Evolutionary conservation across 2,329 filamentous ascomycete genomes (phyloP).

Genomic region (Pseudopyrenochaeta lycopersici): DNA sequence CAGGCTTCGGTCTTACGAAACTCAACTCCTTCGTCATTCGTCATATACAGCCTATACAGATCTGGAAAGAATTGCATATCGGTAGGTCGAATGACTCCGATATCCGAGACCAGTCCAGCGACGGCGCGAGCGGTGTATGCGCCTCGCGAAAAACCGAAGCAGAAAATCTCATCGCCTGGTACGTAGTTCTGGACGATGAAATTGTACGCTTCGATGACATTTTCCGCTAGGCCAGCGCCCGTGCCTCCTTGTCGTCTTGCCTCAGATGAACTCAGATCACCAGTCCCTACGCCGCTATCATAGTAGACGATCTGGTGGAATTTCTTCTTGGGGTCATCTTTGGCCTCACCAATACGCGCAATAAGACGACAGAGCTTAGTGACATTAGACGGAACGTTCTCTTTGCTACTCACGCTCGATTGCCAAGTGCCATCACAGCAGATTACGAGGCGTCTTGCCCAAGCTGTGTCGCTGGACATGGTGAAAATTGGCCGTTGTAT

Average conservation of each 20-base stretch:
- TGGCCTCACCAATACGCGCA: constrained; percentile 36
- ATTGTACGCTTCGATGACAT: constrained; percentile 60
- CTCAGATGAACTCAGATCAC: constrained; percentile 37
- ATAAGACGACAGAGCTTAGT: constrained; percentile 47
- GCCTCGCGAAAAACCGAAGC: constrained; percentile 58
- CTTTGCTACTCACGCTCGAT: constrained; percentile 37
- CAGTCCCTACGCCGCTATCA: constrained; percentile 46
- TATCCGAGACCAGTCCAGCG: constrained; percentile 54
- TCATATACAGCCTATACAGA: constrained; percentile 52
- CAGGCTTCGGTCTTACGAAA: constrained; percentile 40
- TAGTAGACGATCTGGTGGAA: constrained; percentile 50
- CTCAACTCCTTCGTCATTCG: constrained; percentile 32
- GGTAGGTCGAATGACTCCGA: constrained; percentile 57
- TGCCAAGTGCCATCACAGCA: constrained; percentile 52
- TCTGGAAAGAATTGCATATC: constrained; percentile 56
- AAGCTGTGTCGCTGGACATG: constrained; percentile 32
- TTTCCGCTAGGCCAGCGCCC: constrained; percentile 56
- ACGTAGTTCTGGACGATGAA: constrained; percentile 62
- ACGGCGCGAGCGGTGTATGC: constrained; percentile 56
- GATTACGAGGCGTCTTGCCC: constrained; percentile 45
- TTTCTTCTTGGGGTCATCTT: constrained; percentile 30
- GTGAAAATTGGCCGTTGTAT: background rate
- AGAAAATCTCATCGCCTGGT: constrained; percentile 58
- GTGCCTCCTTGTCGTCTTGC: constrained; percentile 49
- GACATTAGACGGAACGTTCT: constrained; percentile 48